Percentiles rank a stretch among this genome's conserved stretches.
Conservation (phyloP, 2,329 filamentous ascomycete species). For the Exophiala sp. region DNA sequence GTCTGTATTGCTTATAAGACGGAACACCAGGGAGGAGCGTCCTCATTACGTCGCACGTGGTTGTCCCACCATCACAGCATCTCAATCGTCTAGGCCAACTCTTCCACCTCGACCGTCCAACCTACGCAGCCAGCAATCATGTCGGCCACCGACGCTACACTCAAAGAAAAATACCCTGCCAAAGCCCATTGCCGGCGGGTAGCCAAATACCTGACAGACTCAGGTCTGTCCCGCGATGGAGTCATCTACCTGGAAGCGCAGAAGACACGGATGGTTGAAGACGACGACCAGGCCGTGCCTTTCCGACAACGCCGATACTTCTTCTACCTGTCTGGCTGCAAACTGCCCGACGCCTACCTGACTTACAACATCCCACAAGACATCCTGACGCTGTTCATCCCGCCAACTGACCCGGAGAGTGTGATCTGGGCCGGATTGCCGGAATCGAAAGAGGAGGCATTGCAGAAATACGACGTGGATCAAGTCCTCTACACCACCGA, state of each 20-base stretch:
- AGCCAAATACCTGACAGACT: conserved; percentile 65
- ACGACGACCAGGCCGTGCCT: conserved; percentile 75
- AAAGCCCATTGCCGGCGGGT: conserved; percentile 82
- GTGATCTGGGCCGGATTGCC: conserved; percentile 94
- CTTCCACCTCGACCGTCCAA: not conserved
- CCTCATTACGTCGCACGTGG: too few relatives aligned
- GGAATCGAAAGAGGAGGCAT: conserved; percentile 66
- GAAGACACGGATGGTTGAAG: conserved; percentile 73
- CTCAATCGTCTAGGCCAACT: not conserved
- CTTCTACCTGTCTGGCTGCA: conserved; percentile 87
- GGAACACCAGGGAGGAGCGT: too few relatives aligned
- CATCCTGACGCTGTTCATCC: conserved; percentile 81
- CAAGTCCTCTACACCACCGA: conserved; percentile 65
- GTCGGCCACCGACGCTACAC: conserved; percentile 26
- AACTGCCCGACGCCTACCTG: conserved; percentile 71
- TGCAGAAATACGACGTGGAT: conserved; percentile 74
- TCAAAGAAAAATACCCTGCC: conserved; percentile 64
- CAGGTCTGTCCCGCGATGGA: conserved; percentile 59
- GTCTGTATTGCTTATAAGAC: too few relatives aligned
- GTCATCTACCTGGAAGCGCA: conserved; percentile 85
- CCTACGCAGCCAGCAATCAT: conserved; percentile 5
- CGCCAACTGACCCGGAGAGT: conserved; percentile 74
- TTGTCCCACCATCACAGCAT: not conserved
- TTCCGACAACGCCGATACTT: conserved; percentile 89
- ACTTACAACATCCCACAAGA: conserved; percentile 71